Conservation (phyloP, 495 filamentous ascomycete genomes). For the Diplogelasinospora grovesii region DNA sequence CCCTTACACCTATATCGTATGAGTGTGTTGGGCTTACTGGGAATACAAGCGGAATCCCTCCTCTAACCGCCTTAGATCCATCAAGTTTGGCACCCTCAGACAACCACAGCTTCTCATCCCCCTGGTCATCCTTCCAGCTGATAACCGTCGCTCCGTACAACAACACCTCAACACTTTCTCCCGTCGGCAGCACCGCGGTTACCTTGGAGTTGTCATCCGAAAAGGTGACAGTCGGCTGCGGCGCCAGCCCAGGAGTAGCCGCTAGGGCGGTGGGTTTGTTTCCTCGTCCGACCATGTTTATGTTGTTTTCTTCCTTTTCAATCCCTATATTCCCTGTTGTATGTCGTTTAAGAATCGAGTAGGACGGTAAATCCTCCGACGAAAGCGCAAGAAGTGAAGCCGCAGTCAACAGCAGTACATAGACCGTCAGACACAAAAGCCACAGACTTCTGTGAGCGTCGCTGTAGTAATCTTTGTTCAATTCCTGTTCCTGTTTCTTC, state of each 20-base stretch:
- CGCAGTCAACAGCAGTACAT: too few relatives aligned
- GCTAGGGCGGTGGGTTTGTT: constrained; percentile 77
- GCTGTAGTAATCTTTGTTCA: too few relatives aligned
- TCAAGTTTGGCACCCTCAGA: constrained; percentile 66
- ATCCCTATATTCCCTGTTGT: too few relatives aligned
- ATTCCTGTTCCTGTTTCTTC: too few relatives aligned
- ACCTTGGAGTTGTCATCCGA: constrained; percentile 57
- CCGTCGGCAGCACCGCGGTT: constrained; percentile 68
- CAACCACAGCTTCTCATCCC: constrained; percentile 82
- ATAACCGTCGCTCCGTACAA: constrained; percentile 89
- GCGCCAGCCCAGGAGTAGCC: constrained; percentile 55
- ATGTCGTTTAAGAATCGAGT: too few relatives aligned
- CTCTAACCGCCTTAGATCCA: constrained; percentile 55
- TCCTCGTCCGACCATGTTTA: constrained; percentile 67
- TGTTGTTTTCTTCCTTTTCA: neutral
- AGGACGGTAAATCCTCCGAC: too few relatives aligned
- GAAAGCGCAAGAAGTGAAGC: too few relatives aligned
- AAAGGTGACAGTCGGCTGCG: constrained; percentile 63
- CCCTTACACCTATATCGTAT: neutral
- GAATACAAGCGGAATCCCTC: constrained; percentile 90
- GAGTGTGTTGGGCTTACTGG: too few relatives aligned
- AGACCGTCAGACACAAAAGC: too few relatives aligned
- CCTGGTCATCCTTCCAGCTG: constrained; percentile 78
- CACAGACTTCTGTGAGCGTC: too few relatives aligned
- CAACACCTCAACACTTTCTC: constrained; percentile 78